Base-by-base conservation (phyloP, 2,329 filamentous ascomycete genomes). In the Beauveria australis region DNA sequence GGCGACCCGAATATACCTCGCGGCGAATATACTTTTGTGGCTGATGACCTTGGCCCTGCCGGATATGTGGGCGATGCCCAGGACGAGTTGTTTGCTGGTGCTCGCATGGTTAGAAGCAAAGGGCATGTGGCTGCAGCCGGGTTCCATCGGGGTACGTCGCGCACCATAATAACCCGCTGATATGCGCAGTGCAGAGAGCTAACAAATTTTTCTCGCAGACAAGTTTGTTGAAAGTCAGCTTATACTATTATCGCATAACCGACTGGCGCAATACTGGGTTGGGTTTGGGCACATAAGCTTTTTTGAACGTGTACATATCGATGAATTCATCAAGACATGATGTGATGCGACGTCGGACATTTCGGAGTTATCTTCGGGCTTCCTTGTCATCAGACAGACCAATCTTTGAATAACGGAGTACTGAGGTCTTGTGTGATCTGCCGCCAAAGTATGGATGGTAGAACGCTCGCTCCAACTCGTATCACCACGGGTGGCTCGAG, bases 1-100 rank as follows among this genome's bases (percentile, higher is more conserved):
- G 93, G 93, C 1, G 93, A 99, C 68, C 85, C 88, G 0, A 95
- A 97, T 66, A 86, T 97, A 16, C 93, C 93, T 0, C 82, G 92
- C 9, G 93, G 92, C 9, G 89, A 97, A 72, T 85, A 87, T 66
- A 91, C 89, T 0, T 97, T 96, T 70, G 80, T 90, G 3, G 88
- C 86, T 0, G 83, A 91, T 5, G 91, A 97, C 66, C 83, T 97
- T 41, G 87, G 89, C 0, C 78, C 81, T 0, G 74, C 69, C 0
- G 91, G 90, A 0, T 79, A 88, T 24, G 73, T 93, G 1, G 78
- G 86, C 0, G 76, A 85, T 1, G 84, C 87, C 1, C 76, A 82
- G 1, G 88, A 92, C 62, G 75, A 81, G 1, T 82, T 84, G 2
- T 96, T 96, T 72, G 73, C 75, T n/a, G 91, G 89, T 0, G 86